A percentile compares a stretch with the other conserved stretches of the same genome.
Evolutionary conservation across 495 filamentous ascomycete species (phyloP).

Genomic region (Tuber magnatum): DNA sequence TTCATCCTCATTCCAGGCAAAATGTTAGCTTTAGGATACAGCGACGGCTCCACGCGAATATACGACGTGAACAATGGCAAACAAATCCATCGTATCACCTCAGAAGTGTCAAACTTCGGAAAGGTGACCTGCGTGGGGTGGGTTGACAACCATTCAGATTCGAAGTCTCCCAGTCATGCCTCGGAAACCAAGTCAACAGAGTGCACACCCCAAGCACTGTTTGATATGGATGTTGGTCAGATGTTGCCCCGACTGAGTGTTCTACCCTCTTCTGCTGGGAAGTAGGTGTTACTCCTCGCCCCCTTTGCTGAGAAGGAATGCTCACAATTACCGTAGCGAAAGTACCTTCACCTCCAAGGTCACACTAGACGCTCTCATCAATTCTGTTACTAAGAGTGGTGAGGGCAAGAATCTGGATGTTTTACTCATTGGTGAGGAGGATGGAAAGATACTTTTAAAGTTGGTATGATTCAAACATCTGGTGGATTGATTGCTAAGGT

Average conservation of each 20-base stretch:
- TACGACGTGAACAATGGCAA: slow-evolving; percentile 42
- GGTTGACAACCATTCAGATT: slow-evolving; percentile 38
- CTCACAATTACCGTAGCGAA: slow-evolving; percentile 28
- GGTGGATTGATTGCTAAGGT: slow-evolving; percentile 1
- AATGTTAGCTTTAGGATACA: slow-evolving; percentile 40
- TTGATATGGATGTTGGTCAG: slow-evolving; percentile 38
- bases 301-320: neutral
- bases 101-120: slow-evolving; percentile 36
- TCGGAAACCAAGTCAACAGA: slow-evolving; percentile 30
- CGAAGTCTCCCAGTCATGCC: slow-evolving; percentile 11
- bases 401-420: slow-evolving; percentile 55
- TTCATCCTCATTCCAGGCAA: slow-evolving; percentile 29
- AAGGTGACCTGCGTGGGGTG: slow-evolving; percentile 38
- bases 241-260: slow-evolving; percentile 39
- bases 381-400: slow-evolving; percentile 35
- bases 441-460: slow-evolving; percentile 66
- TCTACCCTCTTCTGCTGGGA: slow-evolving; percentile 35
- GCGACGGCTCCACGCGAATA: slow-evolving; percentile 38
- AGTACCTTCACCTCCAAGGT: slow-evolving; percentile 41
- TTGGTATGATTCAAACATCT: slow-evolving; percentile 3
- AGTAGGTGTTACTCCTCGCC: slow-evolving; percentile 19
- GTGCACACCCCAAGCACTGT: slow-evolving; percentile 38
- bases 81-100: slow-evolving; percentile 35
- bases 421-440: slow-evolving; percentile 67
- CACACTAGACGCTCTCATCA: slow-evolving; percentile 40